A percentile compares a stretch with the other conserved stretches of the same genome.
These are phyloP conservation scores for Sporothrix globosa DNA, from an alignment of 2,329 filamentous ascomycete genomes.

Conservation along the genomic window DNA sequence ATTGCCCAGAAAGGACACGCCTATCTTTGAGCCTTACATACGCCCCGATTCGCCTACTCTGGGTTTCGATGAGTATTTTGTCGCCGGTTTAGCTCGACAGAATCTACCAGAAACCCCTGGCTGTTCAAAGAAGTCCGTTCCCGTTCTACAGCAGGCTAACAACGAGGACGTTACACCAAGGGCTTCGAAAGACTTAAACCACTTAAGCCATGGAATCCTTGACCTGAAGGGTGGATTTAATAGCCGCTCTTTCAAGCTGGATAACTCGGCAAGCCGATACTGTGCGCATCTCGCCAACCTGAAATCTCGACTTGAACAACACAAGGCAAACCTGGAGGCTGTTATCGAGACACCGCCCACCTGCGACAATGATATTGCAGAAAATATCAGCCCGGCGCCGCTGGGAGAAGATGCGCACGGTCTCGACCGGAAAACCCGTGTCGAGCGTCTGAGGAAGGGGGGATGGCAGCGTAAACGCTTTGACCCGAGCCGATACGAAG, in stretches of 20 bases:
- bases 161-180: slow-evolving; percentile 34
- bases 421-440: slow-evolving; percentile 54
- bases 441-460: slow-evolving; percentile 57
- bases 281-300: slow-evolving; percentile 54
- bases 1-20: slow-evolving; percentile 42
- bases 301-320: slow-evolving; percentile 53
- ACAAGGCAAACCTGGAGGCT: slow-evolving; percentile 52
- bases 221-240: slow-evolving; percentile 34
- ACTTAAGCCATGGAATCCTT: neutral
- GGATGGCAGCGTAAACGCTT: slow-evolving; percentile 63
- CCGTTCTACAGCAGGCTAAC: slow-evolving; percentile 33
- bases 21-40: slow-evolving; percentile 52
- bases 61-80: slow-evolving; percentile 54
- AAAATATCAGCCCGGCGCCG: slow-evolving; percentile 35
- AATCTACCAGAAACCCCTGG: slow-evolving; percentile 40
- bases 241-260: slow-evolving; percentile 45
- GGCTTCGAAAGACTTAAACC: slow-evolving; percentile 21
- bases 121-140: slow-evolving; percentile 36
- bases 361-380: slow-evolving; percentile 29
- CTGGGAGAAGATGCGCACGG: slow-evolving; percentile 45
- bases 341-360: slow-evolving; percentile 42
- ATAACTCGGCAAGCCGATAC: slow-evolving; percentile 54
- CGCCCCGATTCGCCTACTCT: slow-evolving; percentile 65
- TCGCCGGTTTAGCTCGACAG: slow-evolving; percentile 37
- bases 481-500: slow-evolving; percentile 57